Base-by-base conservation (phyloP, 257 asterid species). In the Petrea volubilis region DNA sequence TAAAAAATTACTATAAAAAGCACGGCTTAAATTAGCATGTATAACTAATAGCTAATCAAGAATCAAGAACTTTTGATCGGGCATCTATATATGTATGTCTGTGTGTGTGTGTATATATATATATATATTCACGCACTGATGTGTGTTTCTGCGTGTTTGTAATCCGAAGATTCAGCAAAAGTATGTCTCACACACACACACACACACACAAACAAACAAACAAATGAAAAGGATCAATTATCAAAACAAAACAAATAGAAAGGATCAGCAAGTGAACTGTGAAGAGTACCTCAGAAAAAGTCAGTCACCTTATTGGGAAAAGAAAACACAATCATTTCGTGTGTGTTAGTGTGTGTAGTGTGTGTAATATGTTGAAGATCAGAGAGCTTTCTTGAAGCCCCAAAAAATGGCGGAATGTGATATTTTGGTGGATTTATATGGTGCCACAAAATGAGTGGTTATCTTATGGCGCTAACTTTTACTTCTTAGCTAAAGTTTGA, bases 391-490 rank as follows among this genome's bases (percentile, higher is more conserved):
- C 13, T 41, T 56, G 77, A 67, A 75, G 75, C 64, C 77, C 23
- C 64, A 61, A 76, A 70, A 77, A 81, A 61, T 80, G 87, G 86
- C 72, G 59, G 82, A 70, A 68, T 55, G 62, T 70, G 64, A 55
- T 73, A 24, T 64, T n/a, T 63, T 50, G 40, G 46, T 52, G 27
- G 51, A 70, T 74, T 64, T 65, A 74, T 77, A n/a, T n/a, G n/a
- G n/a, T n/a, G n/a, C n/a, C n/a, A 33, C 38, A 67, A n/a, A 74
- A 77, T 70, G 85, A 58, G 85, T 80, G 85, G 85, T 49, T 67
- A 2, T 57, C n/a, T 75, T 77, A 73, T 82, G 89, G 86, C 83
- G 82, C 84, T 81, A 79, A 84, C 50, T 62, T 59, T 46, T 29
- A 46, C 52, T 38, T 25, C 59, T 17, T 28, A 36, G 71, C 56